Base-by-base conservation (phyloP, 208 protist species). In the Acanthamoeba castellanii region DNA sequence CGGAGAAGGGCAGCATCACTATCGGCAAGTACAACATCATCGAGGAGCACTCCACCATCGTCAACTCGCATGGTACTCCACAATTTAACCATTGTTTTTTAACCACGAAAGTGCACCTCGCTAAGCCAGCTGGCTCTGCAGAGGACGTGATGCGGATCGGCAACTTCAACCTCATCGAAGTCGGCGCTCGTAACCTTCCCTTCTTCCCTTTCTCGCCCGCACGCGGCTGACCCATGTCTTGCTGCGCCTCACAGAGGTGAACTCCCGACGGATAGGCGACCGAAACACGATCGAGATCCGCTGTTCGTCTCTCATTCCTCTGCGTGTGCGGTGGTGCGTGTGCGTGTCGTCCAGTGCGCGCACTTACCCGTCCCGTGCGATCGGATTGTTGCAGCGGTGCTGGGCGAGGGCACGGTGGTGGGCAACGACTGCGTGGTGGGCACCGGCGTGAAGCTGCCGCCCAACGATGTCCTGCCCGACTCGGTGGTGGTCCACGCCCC, bases 11-110 rank as follows among this genome's bases (percentile, higher is more conserved):
- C 32, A 68, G 59, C 59, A 92, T 92, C 27, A 47, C 55, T 11
- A 92, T 92, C 22, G 85, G 85, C 64, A 92, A 74, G 25, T 50
- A 52, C 59, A 92, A 92, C 85, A 74, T 92, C 34, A 74, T 92
- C 22, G 85, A 92, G 27, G 85, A 92, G 25, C 61, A 59, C n/a
- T 52, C 59, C 16, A 57, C 37, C 85, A 92, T 92, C 27, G 27
- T 76, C 5, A 92, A 92, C 59, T 11, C 59, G 3, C 64, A 68
- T 7, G 64, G 59, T 74, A 92, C 61, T 84, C 37, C 37, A 25
- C 37, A 3, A 82, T 82, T 70, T 25, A 37, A 81, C 72, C 42
- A 3, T 81, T 42, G 37, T 45, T 70, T 3, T 70, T 70, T 3
- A 32, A 9, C n/a, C 64, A 25, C 20, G 8, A 34, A 25, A 8